phyloP scores from a whole-genome alignment of 148 eudicot genomes.

The Diospyros lotus region DNA sequence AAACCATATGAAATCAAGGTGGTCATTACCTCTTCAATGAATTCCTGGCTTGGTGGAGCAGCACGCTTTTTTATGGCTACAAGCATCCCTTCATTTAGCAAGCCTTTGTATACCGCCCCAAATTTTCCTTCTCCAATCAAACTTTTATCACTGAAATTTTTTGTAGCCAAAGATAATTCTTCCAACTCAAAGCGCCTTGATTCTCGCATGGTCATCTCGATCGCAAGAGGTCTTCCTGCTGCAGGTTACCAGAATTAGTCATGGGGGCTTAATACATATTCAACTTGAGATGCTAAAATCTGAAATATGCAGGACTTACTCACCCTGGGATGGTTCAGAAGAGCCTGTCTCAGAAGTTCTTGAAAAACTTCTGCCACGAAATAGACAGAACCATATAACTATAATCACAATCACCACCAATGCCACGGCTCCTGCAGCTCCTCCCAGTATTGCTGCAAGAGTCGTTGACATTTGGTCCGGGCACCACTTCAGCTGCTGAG shows the following conservation, averaged over 20 bases:
- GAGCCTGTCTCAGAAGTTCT: constrained; percentile 92
- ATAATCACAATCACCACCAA: constrained; percentile 51
- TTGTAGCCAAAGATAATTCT: constrained; percentile 71
- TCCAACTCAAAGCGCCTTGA: constrained; percentile 69
- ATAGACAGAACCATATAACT: constrained; percentile 51
- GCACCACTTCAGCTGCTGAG: constrained; percentile 45
- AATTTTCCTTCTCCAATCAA: constrained; percentile 94
- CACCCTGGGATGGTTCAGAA: constrained; percentile 91
- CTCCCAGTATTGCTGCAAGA: constrained; percentile 91
- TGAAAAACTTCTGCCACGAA: constrained; percentile 42
- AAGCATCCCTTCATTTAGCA: constrained; percentile 85
- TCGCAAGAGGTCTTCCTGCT: constrained; percentile 52
- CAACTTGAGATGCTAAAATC: background rate
- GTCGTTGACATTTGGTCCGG: constrained; percentile 73
- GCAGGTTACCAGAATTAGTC: constrained; percentile 16
- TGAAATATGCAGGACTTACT: background rate
- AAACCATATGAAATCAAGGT: background rate
- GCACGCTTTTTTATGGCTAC: constrained; percentile 83
- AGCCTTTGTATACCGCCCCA: constrained; percentile 91
- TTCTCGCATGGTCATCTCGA: constrained; percentile 69
- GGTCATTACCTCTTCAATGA: constrained; percentile 76
- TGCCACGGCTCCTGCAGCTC: constrained; percentile 98
- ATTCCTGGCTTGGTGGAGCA: constrained; percentile 68
- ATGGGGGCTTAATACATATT: background rate
- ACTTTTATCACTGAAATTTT: constrained; percentile 62